Evolutionary conservation across 768 basidiomycete species (phyloP).

Genomic region (Tylopilus plumbeoviolaceoides): DNA sequence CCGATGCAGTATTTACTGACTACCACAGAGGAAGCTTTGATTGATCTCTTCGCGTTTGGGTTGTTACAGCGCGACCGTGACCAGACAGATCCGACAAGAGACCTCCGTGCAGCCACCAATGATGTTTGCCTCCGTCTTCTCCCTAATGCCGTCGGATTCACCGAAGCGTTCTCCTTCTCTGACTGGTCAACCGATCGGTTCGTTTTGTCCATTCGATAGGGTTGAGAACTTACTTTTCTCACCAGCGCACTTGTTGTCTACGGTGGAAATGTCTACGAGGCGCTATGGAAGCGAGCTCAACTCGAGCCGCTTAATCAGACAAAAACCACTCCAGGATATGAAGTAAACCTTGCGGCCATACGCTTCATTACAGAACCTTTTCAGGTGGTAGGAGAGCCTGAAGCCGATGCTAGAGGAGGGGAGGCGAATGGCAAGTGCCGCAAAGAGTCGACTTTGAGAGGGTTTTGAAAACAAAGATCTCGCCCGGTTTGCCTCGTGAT

Average conservation of each 20-base stretch:
- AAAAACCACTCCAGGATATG: conserved; percentile 52
- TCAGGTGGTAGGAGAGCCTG: conserved; percentile 18
- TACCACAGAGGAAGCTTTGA: conserved; percentile 49
- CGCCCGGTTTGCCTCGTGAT: not conserved
- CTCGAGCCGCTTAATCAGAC: conserved; percentile 55
- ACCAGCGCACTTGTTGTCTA: conserved; percentile 57
- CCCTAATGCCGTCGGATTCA: conserved; percentile 63
- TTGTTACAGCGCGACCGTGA: conserved; percentile 31
- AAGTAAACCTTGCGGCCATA: conserved; percentile 31
- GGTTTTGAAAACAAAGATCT: too few relatives aligned
- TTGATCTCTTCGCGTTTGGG: conserved; percentile 56
- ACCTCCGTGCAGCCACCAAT: conserved; percentile 48
- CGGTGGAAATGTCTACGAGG: conserved; percentile 64
- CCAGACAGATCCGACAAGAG: conserved; percentile 40
- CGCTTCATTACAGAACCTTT: not conserved
- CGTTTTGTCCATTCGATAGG: not conserved
- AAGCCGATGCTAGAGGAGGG: conserved; percentile 25
- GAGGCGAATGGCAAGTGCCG: conserved; percentile 10
- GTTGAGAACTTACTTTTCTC: not conserved
- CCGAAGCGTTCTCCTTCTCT: conserved; percentile 69
- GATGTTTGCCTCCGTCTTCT: conserved; percentile 47
- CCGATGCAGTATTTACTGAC: conserved; percentile 54
- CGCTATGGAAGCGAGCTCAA: conserved; percentile 57
- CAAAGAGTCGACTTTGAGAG: conserved; percentile 20
- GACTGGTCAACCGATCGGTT: conserved; percentile 75